Base-by-base conservation (phyloP, 371 early-diverging fungal species). In the Mortierella sp. region DNA sequence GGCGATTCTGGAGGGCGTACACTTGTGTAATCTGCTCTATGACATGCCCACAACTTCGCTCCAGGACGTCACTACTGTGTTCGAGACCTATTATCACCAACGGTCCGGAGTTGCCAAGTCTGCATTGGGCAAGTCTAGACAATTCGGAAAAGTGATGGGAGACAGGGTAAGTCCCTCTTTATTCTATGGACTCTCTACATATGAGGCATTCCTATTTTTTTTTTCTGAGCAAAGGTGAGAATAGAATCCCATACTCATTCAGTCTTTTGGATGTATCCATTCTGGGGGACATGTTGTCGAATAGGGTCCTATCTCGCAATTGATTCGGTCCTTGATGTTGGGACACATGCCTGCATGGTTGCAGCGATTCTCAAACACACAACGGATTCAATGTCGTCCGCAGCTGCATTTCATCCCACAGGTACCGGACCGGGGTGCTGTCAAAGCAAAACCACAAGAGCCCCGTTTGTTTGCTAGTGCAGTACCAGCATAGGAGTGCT, bases 61-160 rank as follows among this genome's bases (percentile, higher is more conserved):
- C 1, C 60, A 57, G 18, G 69, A 72, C 12, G 60, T 79, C n/a
- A 43, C 70, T 7, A 57, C 60, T 45, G 44, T 79, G 29, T 72
- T 73, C 67, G 70, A 79, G 11, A 48, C 63, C 57, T 79, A 79
- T 29, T 69, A 57, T 47, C 63, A 57, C 16, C 73, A 57, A 46
- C 62, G 80, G 16, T 69, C 70, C 29, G 58, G 62, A 56, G 50
- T 79, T 15, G 80, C 80, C 9, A 62, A 79, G 61, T 60, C 53
- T 16, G 80, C 73, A 18, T 57, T 79, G 52, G 56, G 53, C 23
- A 79, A 79, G 23, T 69, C 80, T 9, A 69, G 74, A 9, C 70
- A 69, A 19, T 79, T 79, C 66, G 80, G 80, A 15, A 79, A 73
- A 51, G 67, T 79, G 57, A 79, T 79, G 80, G 72, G 72, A 7